phyloP scores from a whole-genome alignment of 345 rosid species.

The Rhodamnia rubescens region DNA sequence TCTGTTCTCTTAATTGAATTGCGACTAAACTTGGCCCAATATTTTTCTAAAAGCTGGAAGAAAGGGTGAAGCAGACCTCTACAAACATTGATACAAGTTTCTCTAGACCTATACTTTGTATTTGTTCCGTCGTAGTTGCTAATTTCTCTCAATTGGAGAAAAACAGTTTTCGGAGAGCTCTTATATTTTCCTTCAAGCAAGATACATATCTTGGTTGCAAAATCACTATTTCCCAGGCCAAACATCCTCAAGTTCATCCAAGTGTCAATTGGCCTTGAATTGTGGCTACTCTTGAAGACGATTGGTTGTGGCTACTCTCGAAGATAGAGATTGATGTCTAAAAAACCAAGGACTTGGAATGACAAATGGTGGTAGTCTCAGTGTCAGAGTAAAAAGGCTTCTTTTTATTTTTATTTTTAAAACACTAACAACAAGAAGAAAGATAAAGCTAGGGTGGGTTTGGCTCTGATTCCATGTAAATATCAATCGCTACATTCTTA shows the following conservation, averaged over 20 bases:
- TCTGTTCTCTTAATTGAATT: not conserved
- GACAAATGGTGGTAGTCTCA: not conserved
- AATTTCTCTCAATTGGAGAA: too few relatives aligned
- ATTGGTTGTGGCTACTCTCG: not conserved
- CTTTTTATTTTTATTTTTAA: not conserved
- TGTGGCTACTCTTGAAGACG: not conserved
- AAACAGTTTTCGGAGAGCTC: too few relatives aligned
- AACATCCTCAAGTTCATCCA: not conserved
- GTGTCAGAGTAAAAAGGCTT: not conserved
- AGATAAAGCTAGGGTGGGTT: not conserved
- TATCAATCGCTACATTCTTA: not conserved
- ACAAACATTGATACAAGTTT: too few relatives aligned
- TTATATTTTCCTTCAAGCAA: too few relatives aligned
- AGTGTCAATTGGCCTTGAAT: not conserved
- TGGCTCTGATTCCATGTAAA: not conserved
- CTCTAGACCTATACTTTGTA: too few relatives aligned
- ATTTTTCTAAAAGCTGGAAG: too few relatives aligned
- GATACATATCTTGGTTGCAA: too few relatives aligned
- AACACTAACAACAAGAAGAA: not conserved
- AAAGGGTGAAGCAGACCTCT: too few relatives aligned
- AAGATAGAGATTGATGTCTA: not conserved
- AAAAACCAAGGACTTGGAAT: not conserved
- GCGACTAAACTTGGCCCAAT: not conserved
- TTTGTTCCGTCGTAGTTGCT: too few relatives aligned
- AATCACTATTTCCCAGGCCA: too few relatives aligned